phyloP scores from a whole-genome alignment of 805 yeast genomes.

The Barnettozyma siamensis region DNA sequence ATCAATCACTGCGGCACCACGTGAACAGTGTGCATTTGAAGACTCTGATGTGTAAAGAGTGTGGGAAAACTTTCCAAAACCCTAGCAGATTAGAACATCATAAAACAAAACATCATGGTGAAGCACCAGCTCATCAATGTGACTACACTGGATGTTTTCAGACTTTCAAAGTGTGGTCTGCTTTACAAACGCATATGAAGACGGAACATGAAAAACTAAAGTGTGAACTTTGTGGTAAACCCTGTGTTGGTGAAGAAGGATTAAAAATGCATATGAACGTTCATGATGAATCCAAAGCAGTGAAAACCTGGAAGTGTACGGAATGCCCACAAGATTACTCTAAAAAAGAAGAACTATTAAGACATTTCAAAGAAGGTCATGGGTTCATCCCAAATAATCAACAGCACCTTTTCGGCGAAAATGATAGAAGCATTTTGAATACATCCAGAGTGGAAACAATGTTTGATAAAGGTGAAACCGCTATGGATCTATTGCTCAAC shows the following conservation, averaged over 20 bases:
- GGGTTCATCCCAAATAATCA: slow-evolving; percentile 19
- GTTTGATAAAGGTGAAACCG: slow-evolving; percentile 24
- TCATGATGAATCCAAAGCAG: slow-evolving; percentile 46
- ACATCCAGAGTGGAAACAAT: slow-evolving; percentile 20
- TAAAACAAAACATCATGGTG: slow-evolving; percentile 58
- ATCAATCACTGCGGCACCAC: slow-evolving; percentile 73
- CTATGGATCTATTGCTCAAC: slow-evolving; percentile 27
- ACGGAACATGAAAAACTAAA: slow-evolving; percentile 65
- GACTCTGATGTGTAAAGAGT: slow-evolving; percentile 49
- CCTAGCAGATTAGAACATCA: slow-evolving; percentile 67
- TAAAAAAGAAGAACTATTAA: slow-evolving; percentile 49
- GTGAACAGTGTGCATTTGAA: slow-evolving; percentile 53
- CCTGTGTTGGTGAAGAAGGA: slow-evolving; percentile 68
- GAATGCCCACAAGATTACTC: slow-evolving; percentile 47
- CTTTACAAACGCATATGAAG: slow-evolving; percentile 64
- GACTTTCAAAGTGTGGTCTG: slow-evolving; percentile 66
- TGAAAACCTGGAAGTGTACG: slow-evolving; percentile 56
- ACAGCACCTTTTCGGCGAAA: background rate
- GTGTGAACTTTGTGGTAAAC: slow-evolving; percentile 62
- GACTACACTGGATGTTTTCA: slow-evolving; percentile 54
- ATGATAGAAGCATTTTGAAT: slow-evolving; percentile 8
- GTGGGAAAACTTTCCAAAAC: slow-evolving; percentile 59
- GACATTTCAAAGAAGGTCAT: slow-evolving; percentile 51
- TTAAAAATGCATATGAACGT: slow-evolving; percentile 65
- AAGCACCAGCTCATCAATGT: slow-evolving; percentile 50